A percentile compares a stretch with the other conserved stretches of the same genome.
These are phyloP conservation scores for Claviceps paspali DNA, from an alignment of 2,329 filamentous ascomycete species.

Conservation along the genomic window DNA sequence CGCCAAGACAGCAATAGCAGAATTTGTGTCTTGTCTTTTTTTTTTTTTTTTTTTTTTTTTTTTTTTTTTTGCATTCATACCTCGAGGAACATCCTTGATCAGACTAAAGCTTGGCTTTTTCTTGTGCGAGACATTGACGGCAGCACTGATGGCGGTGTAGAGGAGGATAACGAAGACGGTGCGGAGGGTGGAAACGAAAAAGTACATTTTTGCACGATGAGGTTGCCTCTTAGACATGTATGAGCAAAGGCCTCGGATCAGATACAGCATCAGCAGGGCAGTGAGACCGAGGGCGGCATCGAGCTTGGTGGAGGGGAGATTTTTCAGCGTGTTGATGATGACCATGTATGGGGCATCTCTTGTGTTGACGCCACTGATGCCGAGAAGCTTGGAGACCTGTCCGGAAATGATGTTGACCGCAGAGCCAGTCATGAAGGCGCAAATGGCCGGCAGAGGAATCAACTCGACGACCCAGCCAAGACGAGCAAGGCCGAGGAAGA, in stretches of 20 bases:
- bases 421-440: constrained; percentile 39
- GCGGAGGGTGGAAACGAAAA: constrained; percentile 64
- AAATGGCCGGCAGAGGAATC: constrained; percentile 36
- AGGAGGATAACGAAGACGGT: constrained; percentile 69
- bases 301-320: constrained; percentile 33
- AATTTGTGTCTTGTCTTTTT: no score
- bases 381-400: constrained; percentile 35
- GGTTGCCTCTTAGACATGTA: constrained; percentile 52
- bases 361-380: constrained; percentile 34
- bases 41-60: background rate
- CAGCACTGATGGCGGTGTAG: constrained; percentile 63
- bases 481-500: constrained; percentile 32
- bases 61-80: constrained; percentile 18
- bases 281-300: constrained; percentile 64
- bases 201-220: constrained; percentile 51
- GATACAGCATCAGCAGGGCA: constrained; percentile 51
- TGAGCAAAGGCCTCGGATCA: constrained; percentile 47
- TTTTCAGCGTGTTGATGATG: constrained; percentile 35
- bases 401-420: constrained; percentile 34
- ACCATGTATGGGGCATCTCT: constrained; percentile 31
- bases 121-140: constrained; percentile 46
- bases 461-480: constrained; percentile 40
- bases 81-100: constrained; percentile 54
- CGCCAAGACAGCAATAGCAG: no score
- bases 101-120: constrained; percentile 46